These are phyloP conservation scores for Cokeromyces recurvatus DNA, from an alignment of 371 early-diverging fungal species.

Conservation along the genomic window DNA sequence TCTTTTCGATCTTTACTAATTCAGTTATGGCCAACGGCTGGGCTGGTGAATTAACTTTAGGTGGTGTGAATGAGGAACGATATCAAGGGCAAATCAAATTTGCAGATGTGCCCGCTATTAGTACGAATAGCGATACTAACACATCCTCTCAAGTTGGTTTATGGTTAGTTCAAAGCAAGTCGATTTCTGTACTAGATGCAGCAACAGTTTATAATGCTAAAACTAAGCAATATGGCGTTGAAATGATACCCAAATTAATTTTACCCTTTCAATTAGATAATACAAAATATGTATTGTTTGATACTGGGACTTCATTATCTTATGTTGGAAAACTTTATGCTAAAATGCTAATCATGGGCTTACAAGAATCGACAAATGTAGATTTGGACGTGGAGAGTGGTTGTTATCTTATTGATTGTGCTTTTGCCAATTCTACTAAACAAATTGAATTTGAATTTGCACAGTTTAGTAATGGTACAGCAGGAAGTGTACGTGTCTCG, in stretches of 20 bases:
- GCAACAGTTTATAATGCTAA: conserved; percentile 12
- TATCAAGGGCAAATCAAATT: conserved; percentile 36
- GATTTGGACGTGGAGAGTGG: neutral
- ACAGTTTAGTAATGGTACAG: neutral
- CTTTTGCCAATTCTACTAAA: neutral
- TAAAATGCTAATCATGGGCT: neutral
- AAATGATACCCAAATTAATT: too few relatives aligned
- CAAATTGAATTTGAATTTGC: conserved; percentile 6
- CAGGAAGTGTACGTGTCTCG: neutral
- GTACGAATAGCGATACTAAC: too few relatives aligned
- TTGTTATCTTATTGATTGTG: conserved; percentile 11
- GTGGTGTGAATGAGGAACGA: conserved; percentile 45
- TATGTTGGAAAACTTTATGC: conserved; percentile 12
- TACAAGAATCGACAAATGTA: neutral
- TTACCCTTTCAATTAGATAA: too few relatives aligned
- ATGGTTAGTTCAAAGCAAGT: too few relatives aligned
- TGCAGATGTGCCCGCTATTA: too few relatives aligned
- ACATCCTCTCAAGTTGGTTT: too few relatives aligned
- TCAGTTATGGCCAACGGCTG: neutral
- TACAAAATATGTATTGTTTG: neutral
- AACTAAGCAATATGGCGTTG: conserved; percentile 14
- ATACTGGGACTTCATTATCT: conserved; percentile 24
- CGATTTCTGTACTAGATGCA: conserved; percentile 26
- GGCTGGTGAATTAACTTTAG: conserved; percentile 55
- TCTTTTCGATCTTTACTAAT: conserved; percentile 23